Evolutionary conservation across 331 rosid species (phyloP).

Genomic region (Malus hybrid): DNA sequence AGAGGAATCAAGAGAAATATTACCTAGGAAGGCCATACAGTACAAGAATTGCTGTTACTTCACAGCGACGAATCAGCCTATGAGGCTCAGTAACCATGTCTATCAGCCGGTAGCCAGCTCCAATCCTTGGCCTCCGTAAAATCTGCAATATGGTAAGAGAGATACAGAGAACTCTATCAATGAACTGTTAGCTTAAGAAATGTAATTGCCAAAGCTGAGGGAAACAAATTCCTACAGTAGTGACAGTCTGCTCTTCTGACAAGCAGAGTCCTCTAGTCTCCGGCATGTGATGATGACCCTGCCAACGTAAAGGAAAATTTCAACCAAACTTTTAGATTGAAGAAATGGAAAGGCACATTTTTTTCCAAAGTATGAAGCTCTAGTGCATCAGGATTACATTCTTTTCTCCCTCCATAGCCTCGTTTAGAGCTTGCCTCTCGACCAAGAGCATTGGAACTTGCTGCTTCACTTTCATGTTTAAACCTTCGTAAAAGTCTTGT

Average conservation of each 20-base stretch:
- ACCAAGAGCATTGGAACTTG: slow-evolving; percentile 86
- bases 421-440: slow-evolving; percentile 82
- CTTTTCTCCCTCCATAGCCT: slow-evolving; percentile 78
- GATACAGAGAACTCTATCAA: not conserved
- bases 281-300: slow-evolving; percentile 83
- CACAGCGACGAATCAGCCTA: slow-evolving; percentile 57
- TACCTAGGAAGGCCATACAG: slow-evolving; percentile 93
- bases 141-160: slow-evolving; percentile 34
- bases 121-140: slow-evolving; percentile 52
- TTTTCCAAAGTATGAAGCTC: not conserved
- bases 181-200: not conserved
- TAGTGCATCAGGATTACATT: slow-evolving; percentile 28
- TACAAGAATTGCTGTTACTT: slow-evolving; percentile 88
- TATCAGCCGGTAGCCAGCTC: slow-evolving; percentile 41
- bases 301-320: slow-evolving; percentile 10
- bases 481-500: slow-evolving; percentile 69
- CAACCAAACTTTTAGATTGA: not conserved
- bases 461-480: slow-evolving; percentile 82
- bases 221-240: slow-evolving; percentile 48
- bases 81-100: slow-evolving; percentile 61
- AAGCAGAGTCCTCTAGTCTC: slow-evolving; percentile 93
- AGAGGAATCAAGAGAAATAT: not conserved
- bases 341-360: not conserved
- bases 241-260: slow-evolving; percentile 70
- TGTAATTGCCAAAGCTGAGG: not conserved